phyloP scores from a whole-genome alignment of 257 asterid genomes.

The Penstemon eatonii region DNA sequence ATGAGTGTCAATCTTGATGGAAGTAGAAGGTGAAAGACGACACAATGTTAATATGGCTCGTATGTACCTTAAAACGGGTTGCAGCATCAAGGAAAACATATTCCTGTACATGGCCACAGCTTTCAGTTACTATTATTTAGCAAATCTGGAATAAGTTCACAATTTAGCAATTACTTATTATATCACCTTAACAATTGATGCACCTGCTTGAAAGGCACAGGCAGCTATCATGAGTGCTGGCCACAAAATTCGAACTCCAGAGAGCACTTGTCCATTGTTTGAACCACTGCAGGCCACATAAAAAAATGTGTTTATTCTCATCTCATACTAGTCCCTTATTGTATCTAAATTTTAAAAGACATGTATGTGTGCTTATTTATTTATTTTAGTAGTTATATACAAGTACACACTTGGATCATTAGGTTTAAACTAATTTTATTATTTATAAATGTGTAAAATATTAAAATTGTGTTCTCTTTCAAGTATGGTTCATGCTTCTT shows the following conservation, averaged over 20 bases:
- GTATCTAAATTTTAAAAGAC: too few relatives aligned
- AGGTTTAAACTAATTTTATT: too few relatives aligned
- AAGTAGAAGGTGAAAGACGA: background rate
- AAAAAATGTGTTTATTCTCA: too few relatives aligned
- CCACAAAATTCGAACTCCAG: constrained; percentile 75
- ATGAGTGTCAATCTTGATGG: constrained; percentile 12
- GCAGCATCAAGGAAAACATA: constrained; percentile 74
- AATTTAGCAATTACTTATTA: constrained; percentile 23
- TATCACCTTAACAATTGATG: constrained; percentile 76
- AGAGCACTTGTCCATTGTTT: constrained; percentile 59
- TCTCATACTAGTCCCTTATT: too few relatives aligned
- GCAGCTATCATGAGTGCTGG: constrained; percentile 80
- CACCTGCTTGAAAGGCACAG: constrained; percentile 82
- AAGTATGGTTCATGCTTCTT: too few relatives aligned
- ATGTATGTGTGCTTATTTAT: too few relatives aligned
- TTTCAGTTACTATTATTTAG: constrained; percentile 13
- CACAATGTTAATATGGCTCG: background rate
- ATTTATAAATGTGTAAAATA: too few relatives aligned
- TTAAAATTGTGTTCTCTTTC: too few relatives aligned
- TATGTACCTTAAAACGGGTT: constrained; percentile 64
- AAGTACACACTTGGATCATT: too few relatives aligned
- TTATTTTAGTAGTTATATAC: too few relatives aligned
- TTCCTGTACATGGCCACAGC: constrained; percentile 55
- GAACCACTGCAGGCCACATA: constrained; percentile 62
- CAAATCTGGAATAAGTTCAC: background rate